Conservation (phyloP, 2,329 filamentous ascomycete genomes). For the Fusarium temperatum region DNA sequence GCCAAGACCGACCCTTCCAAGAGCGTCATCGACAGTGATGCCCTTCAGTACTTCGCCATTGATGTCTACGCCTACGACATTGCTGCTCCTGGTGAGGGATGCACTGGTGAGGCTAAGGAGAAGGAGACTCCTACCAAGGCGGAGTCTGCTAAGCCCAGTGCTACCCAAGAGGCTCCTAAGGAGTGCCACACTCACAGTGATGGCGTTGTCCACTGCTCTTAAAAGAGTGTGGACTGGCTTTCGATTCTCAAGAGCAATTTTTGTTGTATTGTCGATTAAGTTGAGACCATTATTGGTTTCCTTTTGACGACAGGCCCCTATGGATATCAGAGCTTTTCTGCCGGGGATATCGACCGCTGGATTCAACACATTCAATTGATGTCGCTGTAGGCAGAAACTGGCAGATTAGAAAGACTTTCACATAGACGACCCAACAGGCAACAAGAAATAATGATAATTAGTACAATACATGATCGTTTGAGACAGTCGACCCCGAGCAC, state of each 20-base stretch:
- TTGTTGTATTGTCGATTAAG: neutral
- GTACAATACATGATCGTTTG: no score
- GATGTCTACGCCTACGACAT: constrained; percentile 74
- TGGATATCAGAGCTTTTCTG: neutral
- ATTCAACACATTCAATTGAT: accelerated
- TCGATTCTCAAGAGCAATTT: neutral
- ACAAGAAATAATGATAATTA: neutral
- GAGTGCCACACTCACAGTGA: constrained; percentile 56
- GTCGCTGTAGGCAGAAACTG: accelerated
- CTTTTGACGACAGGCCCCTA: neutral
- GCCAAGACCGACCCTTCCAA: constrained; percentile 58
- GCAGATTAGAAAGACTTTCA: accelerated
- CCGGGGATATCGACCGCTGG: accelerated
- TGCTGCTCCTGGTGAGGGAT: constrained; percentile 69
- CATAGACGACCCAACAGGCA: neutral
- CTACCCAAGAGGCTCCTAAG: constrained; percentile 8
- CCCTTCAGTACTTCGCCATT: constrained; percentile 74
- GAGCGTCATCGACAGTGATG: constrained; percentile 66
- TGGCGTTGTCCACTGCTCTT: constrained; percentile 51
- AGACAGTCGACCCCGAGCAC: no score
- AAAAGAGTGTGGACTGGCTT: neutral
- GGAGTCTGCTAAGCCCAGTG: constrained; percentile 45
- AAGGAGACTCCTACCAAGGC: constrained; percentile 28
- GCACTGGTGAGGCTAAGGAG: constrained; percentile 56
- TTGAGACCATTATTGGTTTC: neutral